Conservation (phyloP, 2,329 filamentous ascomycete species). For the Calonectria henricotiae region DNA sequence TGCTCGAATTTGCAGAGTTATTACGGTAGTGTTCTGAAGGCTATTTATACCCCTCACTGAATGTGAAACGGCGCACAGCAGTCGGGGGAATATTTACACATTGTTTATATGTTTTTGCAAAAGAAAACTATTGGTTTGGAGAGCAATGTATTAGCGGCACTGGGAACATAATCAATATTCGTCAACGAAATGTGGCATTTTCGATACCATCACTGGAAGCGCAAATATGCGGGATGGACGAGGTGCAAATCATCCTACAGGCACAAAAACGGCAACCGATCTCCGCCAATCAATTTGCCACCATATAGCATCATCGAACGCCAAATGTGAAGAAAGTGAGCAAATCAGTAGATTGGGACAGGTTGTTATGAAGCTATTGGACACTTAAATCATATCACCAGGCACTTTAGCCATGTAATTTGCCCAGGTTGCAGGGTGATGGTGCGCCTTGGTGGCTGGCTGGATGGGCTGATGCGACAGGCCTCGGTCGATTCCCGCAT, state of each 20-base stretch:
- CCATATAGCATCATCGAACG: not conserved
- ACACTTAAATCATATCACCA: slow-evolving; percentile 32
- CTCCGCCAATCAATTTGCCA: too few species aligned
- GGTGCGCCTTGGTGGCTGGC: slow-evolving; percentile 43
- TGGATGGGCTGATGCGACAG: slow-evolving; percentile 49
- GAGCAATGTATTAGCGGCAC: not conserved
- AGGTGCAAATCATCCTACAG: not conserved
- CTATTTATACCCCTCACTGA: too few species aligned
- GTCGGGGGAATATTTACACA: not conserved
- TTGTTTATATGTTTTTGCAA: not conserved
- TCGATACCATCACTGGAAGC: not conserved
- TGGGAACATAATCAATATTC: not conserved
- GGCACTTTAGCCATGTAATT: slow-evolving; percentile 3
- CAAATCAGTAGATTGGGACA: slow-evolving; percentile 20
- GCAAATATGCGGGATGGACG: not conserved
- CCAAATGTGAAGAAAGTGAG: not conserved
- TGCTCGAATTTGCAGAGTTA: too few species aligned
- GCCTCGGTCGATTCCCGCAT: slow-evolving; percentile 40
- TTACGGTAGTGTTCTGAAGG: too few species aligned
- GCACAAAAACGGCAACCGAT: not conserved
- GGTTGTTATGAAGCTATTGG: slow-evolving; percentile 24
- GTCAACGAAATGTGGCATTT: not conserved
- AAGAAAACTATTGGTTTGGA: not conserved
- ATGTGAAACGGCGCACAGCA: not conserved
- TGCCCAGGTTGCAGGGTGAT: slow-evolving; percentile 45